Evolutionary conservation across 2,329 filamentous ascomycete species (phyloP).

Genomic region (Rhinocladiella mackenziei): DNA sequence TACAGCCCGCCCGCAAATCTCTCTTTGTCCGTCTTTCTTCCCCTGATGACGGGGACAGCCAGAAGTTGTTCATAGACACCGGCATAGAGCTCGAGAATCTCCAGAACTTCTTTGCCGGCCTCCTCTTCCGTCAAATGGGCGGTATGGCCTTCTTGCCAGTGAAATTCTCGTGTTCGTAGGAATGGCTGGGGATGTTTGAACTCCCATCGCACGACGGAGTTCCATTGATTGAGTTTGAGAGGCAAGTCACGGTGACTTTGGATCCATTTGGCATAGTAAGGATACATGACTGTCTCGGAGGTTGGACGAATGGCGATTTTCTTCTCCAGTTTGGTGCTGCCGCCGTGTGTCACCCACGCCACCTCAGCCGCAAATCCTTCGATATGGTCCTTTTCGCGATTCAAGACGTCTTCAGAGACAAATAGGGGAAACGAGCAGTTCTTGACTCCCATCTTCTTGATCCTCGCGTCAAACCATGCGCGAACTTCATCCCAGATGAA

Average conservation of each 20-base stretch:
- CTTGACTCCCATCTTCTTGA: constrained; percentile 87
- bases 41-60: constrained; percentile 90
- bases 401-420: constrained; percentile 81
- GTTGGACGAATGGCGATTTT: constrained; percentile 67
- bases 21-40: constrained; percentile 93
- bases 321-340: constrained; percentile 87
- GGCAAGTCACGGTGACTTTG: constrained; percentile 92
- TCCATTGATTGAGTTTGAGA: constrained; percentile 95
- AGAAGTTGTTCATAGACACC: constrained; percentile 89
- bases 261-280: constrained; percentile 96
- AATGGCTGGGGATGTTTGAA: constrained; percentile 88
- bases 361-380: constrained; percentile 88
- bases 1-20: constrained; percentile 97
- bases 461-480: constrained; percentile 57
- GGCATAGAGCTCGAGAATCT: constrained; percentile 92
- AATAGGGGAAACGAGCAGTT: constrained; percentile 98
- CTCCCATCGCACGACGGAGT: constrained; percentile 92
- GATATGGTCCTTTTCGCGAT: constrained; percentile 88
- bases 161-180: constrained; percentile 86
- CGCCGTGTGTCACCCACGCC: constrained; percentile 59
- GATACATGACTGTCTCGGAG: constrained; percentile 82
- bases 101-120: constrained; percentile 78
- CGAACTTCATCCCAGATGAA: constrained; percentile 66
- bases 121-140: constrained; percentile 81
- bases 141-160: constrained; percentile 97